phyloP scores from a whole-genome alignment of 768 basidiomycete species.

The Hypsizygus marmoreus region DNA sequence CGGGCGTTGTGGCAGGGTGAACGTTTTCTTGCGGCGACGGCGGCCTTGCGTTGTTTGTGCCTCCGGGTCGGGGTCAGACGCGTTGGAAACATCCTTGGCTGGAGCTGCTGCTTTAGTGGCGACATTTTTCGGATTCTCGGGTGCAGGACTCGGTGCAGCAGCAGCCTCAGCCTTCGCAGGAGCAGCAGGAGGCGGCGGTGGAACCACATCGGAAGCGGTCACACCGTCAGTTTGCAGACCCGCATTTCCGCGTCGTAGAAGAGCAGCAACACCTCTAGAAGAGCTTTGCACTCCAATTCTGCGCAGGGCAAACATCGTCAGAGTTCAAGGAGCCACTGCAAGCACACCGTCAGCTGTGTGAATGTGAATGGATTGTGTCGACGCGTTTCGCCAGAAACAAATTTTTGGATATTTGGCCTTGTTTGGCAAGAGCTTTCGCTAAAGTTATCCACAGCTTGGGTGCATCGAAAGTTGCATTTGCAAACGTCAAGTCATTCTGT shows the following conservation, averaged over 20 bases:
- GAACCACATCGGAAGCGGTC: slow-evolving; percentile 3
- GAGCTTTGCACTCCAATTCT: slow-evolving; percentile 22
- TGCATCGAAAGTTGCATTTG: too few species aligned
- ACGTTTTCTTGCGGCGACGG: slow-evolving; percentile 26
- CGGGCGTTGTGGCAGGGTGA: slow-evolving; percentile 41
- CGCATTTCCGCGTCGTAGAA: slow-evolving; percentile 25
- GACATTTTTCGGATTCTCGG: too few species aligned
- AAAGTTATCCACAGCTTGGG: too few species aligned
- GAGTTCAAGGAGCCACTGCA: slow-evolving; percentile 6
- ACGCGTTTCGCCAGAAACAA: slow-evolving; percentile 9
- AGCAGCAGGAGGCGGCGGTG: slow-evolving; percentile 9
- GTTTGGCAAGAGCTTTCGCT: slow-evolving; percentile 12
- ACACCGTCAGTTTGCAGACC: slow-evolving; percentile 15
- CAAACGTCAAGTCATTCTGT: too few species aligned
- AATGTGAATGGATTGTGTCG: slow-evolving; percentile 2
- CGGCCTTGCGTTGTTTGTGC: slow-evolving; percentile 29
- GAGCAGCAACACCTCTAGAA: slow-evolving; percentile 11
- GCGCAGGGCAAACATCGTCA: slow-evolving; percentile 30
- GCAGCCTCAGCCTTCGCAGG: slow-evolving; percentile 7
- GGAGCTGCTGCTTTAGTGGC: slow-evolving; percentile 5
- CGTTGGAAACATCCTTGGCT: too few species aligned
- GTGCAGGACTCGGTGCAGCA: slow-evolving; percentile 5
- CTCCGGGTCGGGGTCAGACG: too few species aligned
- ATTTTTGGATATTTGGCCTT: slow-evolving; percentile 17
- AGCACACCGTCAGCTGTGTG: neutral